Evolutionary conservation across 1,139 yeast species (phyloP).

Genomic region (Martiniozyma asiatica): DNA sequence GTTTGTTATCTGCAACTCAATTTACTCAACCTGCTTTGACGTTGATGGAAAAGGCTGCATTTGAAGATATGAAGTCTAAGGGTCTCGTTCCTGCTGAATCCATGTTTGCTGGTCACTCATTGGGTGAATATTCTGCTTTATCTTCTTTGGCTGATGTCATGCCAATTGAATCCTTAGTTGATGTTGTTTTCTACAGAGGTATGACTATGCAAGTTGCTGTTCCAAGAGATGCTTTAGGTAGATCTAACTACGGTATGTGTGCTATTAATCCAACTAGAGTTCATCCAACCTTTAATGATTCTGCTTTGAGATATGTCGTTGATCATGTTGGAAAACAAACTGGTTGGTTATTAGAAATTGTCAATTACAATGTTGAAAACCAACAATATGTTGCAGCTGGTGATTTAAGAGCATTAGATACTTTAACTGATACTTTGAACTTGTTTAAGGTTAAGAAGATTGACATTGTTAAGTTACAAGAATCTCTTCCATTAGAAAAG

Average conservation of each 20-base stretch:
- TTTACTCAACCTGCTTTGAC: conserved; percentile 99
- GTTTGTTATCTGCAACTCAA: conserved; percentile 94
- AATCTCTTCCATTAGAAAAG: conserved; percentile 69
- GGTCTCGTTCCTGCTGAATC: conserved; percentile 91
- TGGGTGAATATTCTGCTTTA: conserved; percentile 97
- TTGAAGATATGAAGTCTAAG: conserved; percentile 92
- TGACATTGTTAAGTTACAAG: conserved; percentile 81
- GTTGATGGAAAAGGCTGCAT: conserved; percentile 97
- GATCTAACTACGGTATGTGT: conserved; percentile 98
- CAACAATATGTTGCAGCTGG: conserved; percentile 98
- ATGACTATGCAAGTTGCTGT: conserved; percentile 99
- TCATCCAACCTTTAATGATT: conserved; percentile 76
- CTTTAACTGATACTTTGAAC: conserved; percentile 85
- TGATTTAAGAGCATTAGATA: conserved; percentile 89
- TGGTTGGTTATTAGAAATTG: conserved; percentile 92
- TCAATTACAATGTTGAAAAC: conserved; percentile 95
- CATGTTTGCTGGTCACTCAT: conserved; percentile 97
- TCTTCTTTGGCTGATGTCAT: conserved; percentile 95
- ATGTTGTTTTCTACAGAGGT: conserved; percentile 98
- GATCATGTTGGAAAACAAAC: conserved; percentile 76
- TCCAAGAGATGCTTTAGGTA: conserved; percentile 87
- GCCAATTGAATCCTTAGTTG: conserved; percentile 97
- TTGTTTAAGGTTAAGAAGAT: conserved; percentile 88
- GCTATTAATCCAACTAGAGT: conserved; percentile 97
- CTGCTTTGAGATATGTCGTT: conserved; percentile 90